Evolutionary conservation across 768 basidiomycete species (phyloP).

Genomic region (Lentinula detonsa): DNA sequence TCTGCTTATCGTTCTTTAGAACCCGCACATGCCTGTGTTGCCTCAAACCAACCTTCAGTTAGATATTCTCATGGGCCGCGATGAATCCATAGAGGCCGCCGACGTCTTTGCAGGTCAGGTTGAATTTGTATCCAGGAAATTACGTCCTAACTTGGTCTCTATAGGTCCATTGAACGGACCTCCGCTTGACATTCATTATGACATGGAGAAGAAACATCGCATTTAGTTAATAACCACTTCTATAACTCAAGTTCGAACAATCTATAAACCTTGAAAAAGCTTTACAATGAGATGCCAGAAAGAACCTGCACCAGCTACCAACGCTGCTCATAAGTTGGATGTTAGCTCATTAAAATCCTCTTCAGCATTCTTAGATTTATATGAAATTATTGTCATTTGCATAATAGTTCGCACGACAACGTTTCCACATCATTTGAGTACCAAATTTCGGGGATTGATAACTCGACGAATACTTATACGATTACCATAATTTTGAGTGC

Average conservation of each 20-base stretch:
- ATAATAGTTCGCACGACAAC: too few species aligned
- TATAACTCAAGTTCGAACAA: not conserved
- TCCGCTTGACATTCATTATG: conserved; percentile 51
- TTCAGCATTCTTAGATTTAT: too few species aligned
- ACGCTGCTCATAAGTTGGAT: too few species aligned
- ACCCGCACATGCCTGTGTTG: conserved; percentile 58
- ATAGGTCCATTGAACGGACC: conserved; percentile 49
- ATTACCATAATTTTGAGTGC: too few species aligned
- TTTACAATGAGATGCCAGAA: too few species aligned
- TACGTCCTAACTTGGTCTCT: conserved; percentile 1
- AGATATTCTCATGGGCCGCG: conserved; percentile 91
- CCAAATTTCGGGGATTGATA: too few species aligned
- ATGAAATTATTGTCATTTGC: too few species aligned
- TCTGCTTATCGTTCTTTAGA: conserved; percentile 30
- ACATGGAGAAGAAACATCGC: conserved; percentile 59
- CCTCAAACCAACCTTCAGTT: conserved; percentile 76
- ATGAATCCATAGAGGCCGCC: conserved; percentile 70
- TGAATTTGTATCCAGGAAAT: not conserved
- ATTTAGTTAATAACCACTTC: conserved; percentile 24
- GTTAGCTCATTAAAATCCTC: too few species aligned
- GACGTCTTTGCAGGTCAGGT: conserved; percentile 77
- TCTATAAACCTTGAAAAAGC: too few species aligned
- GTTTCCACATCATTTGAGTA: too few species aligned
- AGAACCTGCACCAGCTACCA: too few species aligned
- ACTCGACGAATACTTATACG: too few species aligned